Evolutionary conservation across 2,329 filamentous ascomycete species (phyloP).

Genomic region (Aspergillus sp.): DNA sequence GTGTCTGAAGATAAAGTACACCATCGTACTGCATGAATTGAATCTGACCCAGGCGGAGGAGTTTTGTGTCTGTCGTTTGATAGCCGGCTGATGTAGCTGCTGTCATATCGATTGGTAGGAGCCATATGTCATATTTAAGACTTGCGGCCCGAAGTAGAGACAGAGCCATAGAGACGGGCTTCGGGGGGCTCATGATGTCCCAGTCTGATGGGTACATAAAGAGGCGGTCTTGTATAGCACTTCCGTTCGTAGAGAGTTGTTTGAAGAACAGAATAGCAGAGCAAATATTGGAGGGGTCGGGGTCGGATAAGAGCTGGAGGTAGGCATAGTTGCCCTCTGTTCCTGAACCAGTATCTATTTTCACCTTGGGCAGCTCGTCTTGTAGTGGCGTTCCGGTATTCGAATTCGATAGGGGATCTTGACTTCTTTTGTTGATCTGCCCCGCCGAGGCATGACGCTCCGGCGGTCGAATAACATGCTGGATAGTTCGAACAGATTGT

Average conservation of each 20-base stretch:
- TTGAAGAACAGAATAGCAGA: constrained; percentile 47
- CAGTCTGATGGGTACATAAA: constrained; percentile 49
- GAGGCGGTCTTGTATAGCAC: constrained; percentile 40
- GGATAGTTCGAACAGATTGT: constrained; percentile 74
- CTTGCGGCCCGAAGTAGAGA: constrained; percentile 40
- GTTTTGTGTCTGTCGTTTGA: constrained; percentile 34
- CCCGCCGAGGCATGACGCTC: constrained; percentile 7
- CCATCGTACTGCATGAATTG: constrained; percentile 46
- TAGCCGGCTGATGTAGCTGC: constrained; percentile 33
- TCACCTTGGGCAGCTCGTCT: neutral
- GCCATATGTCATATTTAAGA: constrained; percentile 41
- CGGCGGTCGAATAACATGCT: constrained; percentile 62
- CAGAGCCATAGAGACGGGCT: constrained; percentile 34
- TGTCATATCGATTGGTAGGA: constrained; percentile 43
- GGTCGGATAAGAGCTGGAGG: constrained; percentile 44
- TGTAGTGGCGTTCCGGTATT: neutral
- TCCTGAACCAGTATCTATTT: neutral
- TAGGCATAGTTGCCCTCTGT: constrained; percentile 38
- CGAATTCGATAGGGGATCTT: constrained; percentile 16
- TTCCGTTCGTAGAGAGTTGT: constrained; percentile 35
- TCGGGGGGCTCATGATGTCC: constrained; percentile 34
- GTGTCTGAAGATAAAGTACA: constrained; percentile 44
- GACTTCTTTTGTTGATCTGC: constrained; percentile 23
- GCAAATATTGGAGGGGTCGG: constrained; percentile 46
- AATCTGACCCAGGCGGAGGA: constrained; percentile 38